Evolutionary conservation across 192 early-diverging fungal genomes (phyloP), one percentile per base, ranked within the genome.

Genomic region (Entomortierella lignicola): DNA sequence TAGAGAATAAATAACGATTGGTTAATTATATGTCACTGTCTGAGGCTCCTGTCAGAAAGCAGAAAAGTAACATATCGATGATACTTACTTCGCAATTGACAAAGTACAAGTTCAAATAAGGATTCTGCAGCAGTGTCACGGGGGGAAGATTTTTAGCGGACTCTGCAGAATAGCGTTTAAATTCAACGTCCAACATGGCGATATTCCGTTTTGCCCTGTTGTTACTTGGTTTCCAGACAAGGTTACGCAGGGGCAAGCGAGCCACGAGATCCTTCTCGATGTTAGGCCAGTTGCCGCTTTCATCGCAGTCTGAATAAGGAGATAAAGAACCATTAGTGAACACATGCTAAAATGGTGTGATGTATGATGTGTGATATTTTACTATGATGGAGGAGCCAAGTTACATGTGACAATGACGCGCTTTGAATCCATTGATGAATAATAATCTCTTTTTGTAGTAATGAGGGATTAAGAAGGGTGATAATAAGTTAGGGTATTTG

Each of bases 41-140:
- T 37, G 34, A 10, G 4, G 10, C 34, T 37, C 10, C 47, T 21
- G 21, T 39, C 0, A 11, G 21, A 15, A 4, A 23, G 10, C 39
- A 17, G n/a, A n/a, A 34, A 15, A 23, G 17, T 18, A n/a, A 27
- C 4, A 13, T 43, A 29, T 18, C 2, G 26, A 72, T 11, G 25
- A 2, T 7, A 5, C 25, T 81, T 84, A 95, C 94, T 72, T 94
- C 93, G 60, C 90, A 92, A 32, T 84, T 82, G 42, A 94, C 92
- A 72, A 96, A 89, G 68, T 91, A 95, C 13, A 96, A 71, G 80
- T 96, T 93, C 20, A 94, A 68, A 51, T 92, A 93, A 12, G 88
- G 89, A 41, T 89, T 89, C 60, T 86, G 85, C 41, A 82, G 79
- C 15, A 75, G 57, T 8, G 77, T 77, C 13, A 84, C 79, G 2